These are phyloP conservation scores for Cotoneaster glaucophyllus DNA, from an alignment of 306 rosid genomes.

Conservation along the genomic window DNA sequence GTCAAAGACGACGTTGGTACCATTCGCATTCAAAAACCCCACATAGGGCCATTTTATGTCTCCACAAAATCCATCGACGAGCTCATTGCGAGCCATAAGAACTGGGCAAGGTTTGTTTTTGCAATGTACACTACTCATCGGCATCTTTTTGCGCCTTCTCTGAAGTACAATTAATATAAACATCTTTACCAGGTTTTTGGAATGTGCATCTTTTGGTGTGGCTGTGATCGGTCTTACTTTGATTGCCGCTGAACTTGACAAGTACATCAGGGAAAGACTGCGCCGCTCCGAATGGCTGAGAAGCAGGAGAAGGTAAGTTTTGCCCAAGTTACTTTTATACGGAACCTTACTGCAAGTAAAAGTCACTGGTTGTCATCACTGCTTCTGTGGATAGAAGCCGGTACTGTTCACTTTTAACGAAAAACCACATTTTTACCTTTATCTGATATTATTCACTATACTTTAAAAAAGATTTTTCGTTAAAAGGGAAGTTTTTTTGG, in stretches of 20 bases:
- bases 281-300: conserved; percentile 49
- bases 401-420: too few relatives aligned
- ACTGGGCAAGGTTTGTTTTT: conserved; percentile 68
- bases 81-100: conserved; percentile 73
- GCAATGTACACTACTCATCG: background rate
- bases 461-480: too few relatives aligned
- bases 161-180: conserved; percentile 12
- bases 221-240: conserved; percentile 59
- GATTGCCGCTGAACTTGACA: conserved; percentile 55
- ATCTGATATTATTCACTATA: too few relatives aligned
- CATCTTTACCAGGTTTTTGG: conserved; percentile 59
- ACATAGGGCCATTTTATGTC: conserved; percentile 31
- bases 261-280: conserved; percentile 52
- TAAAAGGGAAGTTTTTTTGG: too few relatives aligned
- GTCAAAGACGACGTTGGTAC: conserved; percentile 76
- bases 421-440: too few relatives aligned
- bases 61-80: conserved; percentile 71
- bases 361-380: background rate
- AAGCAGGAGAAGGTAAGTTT: conserved; percentile 31
- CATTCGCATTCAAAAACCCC: conserved; percentile 69
- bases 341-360: conserved; percentile 6
- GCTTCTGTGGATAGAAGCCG: background rate
- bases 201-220: conserved; percentile 72
- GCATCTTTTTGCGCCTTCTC: background rate
- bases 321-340: background rate